These are phyloP conservation scores for Cercophora sp. DNA, from an alignment of 495 filamentous ascomycete species.

Conservation along the genomic window DNA sequence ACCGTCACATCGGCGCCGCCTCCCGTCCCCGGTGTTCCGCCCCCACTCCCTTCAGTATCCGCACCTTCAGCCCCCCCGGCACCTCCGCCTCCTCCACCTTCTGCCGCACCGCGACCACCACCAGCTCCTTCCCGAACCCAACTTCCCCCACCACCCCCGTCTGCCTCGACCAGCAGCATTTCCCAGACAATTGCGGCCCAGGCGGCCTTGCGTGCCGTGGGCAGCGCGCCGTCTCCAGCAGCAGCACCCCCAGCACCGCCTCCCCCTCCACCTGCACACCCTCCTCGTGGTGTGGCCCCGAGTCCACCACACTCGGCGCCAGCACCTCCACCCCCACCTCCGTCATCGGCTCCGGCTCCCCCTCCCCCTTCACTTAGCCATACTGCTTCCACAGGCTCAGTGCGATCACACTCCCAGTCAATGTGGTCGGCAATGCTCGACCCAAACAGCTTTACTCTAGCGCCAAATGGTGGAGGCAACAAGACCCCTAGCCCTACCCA, in stretches of 20 bases:
- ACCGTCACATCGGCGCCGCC: conserved; percentile 39
- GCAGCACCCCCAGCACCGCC: conserved; percentile 42
- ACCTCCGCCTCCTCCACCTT: conserved; percentile 46
- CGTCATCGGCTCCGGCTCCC: conserved; percentile 29
- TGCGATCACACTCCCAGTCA: conserved; percentile 26
- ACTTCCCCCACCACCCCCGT: conserved; percentile 47
- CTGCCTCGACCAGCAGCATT: conserved; percentile 24
- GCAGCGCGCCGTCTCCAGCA: conserved; percentile 37
- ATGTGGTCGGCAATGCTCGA: conserved; percentile 58
- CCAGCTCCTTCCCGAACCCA: conserved; percentile 49
- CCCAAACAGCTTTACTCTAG: conserved; percentile 72
- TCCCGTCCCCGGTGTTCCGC: conserved; percentile 44
- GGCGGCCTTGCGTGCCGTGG: conserved; percentile 47
- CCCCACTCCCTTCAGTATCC: conserved; percentile 52
- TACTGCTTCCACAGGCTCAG: conserved; percentile 31
- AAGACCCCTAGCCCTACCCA: conserved; percentile 44
- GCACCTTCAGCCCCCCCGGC: conserved; percentile 48
- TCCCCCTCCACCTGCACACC: conserved; percentile 32
- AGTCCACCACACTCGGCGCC: conserved; percentile 31
- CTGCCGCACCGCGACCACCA: conserved; percentile 49
- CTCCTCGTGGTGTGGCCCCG: conserved; percentile 32
- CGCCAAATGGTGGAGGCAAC: conserved; percentile 41
- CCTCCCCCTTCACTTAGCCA: conserved; percentile 33
- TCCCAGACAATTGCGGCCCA: conserved; percentile 46
- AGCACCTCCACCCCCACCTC: conserved; percentile 35